Base-by-base conservation (phyloP, 2,329 filamentous ascomycete species). In the Cercospora canescens region DNA sequence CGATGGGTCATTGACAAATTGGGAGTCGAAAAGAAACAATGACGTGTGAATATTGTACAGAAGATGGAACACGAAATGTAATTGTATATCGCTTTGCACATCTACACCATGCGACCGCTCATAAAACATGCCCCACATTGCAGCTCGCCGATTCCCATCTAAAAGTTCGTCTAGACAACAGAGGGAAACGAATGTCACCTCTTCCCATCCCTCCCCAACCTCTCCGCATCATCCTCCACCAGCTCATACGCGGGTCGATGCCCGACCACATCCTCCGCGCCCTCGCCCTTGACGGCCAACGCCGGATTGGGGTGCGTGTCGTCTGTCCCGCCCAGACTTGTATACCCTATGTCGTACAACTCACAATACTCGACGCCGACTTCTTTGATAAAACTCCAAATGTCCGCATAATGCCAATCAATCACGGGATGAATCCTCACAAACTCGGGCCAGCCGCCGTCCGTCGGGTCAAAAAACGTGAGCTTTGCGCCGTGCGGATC, bases 391-490 rank as follows among this genome's bases (percentile, higher is more conserved):
- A 96, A 95, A 18, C 89, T 88, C 95, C 95, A 98, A 62, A 98
- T 94, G 78, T 98, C 94, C 11, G 88, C 87, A 79, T 97, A 97
- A 78, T 95, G 92, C 95, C 95, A 99, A 79, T 99, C 95, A 75
- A 99, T 94, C 9, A 99, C 91, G 0, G 95, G 94, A 79, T 99
- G 93, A 67, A 98, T 85, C 65, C 95, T 88, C 89, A 98, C 94
- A 75, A 98, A 97, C 50, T 85, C 82, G 37, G 95, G 95, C 95
- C 95, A 99, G 2, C 90, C 93, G 37, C 86, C 83, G 79, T 98
- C 95, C 4, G 95, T 99, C 59, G 85, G 86, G 76, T 96, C 92
- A 76, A 98, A 98, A 79, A 91, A 88, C 41, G 86, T 91, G 73
- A 99, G 79, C 16, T 85, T 83, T 72, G 88, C 89, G 55, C 94